phyloP scores from a whole-genome alignment of 495 filamentous ascomycete species.

The Penicillium paradoxum region DNA sequence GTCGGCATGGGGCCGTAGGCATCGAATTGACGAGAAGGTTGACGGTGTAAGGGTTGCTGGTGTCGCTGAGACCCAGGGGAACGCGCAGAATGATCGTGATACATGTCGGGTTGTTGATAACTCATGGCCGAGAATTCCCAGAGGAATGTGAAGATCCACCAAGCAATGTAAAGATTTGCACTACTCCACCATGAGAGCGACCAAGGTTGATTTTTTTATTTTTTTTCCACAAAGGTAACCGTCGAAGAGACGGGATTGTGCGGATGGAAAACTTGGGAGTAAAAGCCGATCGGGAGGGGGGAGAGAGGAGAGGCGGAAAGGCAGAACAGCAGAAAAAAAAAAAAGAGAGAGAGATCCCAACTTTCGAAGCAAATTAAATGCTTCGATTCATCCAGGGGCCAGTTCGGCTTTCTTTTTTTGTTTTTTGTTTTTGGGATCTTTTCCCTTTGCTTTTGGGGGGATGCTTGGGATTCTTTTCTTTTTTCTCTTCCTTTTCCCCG shows the following conservation, averaged over 20 bases:
- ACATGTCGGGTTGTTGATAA: slow-evolving; percentile 57
- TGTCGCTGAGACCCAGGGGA: slow-evolving; percentile 59
- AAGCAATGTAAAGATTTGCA: slow-evolving; percentile 34
- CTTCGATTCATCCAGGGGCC: neutral
- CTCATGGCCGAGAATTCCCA: slow-evolving; percentile 42
- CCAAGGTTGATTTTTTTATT: too few species aligned
- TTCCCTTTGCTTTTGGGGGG: too few species aligned
- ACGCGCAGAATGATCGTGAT: slow-evolving; percentile 56
- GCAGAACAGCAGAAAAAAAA: slow-evolving; percentile 13
- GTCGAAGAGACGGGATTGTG: slow-evolving; percentile 14
- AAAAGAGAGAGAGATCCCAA: too few species aligned
- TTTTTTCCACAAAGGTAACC: neutral
- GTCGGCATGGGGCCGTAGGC: slow-evolving; percentile 57
- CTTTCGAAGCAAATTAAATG: neutral
- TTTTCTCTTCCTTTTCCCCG: neutral
- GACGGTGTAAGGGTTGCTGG: slow-evolving; percentile 60
- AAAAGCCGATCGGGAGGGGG: slow-evolving; percentile 21
- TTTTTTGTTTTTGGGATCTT: neutral
- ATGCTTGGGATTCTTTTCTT: neutral
- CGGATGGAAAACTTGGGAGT: slow-evolving; percentile 18
- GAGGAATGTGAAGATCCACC: slow-evolving; percentile 44
- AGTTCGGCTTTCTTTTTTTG: neutral
- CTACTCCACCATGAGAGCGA: slow-evolving; percentile 29
- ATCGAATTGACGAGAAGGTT: slow-evolving; percentile 66
- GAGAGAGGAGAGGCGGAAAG: slow-evolving; percentile 13